phyloP scores from a whole-genome alignment of 2,329 filamentous ascomycete species.

The Keithomyces neogunnii region DNA sequence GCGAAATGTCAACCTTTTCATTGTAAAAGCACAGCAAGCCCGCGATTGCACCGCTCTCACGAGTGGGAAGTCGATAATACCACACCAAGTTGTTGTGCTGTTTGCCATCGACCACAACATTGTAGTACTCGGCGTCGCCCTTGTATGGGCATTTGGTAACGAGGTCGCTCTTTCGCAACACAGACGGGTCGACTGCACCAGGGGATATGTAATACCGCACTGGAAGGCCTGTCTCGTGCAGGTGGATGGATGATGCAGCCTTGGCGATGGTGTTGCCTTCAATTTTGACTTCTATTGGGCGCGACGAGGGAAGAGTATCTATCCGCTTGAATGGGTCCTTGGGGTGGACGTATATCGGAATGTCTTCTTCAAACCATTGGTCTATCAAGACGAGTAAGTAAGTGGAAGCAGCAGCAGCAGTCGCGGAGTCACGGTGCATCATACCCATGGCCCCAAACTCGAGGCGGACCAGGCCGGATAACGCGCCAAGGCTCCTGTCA shows the following conservation, averaged over 20 bases:
- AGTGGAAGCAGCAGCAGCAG: no score
- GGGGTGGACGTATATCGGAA: constrained; percentile 51
- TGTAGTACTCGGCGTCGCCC: constrained; percentile 54
- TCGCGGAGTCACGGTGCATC: not conserved
- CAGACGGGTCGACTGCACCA: constrained; percentile 35
- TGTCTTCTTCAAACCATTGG: constrained; percentile 46
- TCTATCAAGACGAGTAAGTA: constrained; percentile 14
- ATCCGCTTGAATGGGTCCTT: constrained; percentile 61
- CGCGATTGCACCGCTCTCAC: constrained; percentile 46
- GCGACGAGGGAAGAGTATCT: constrained; percentile 48
- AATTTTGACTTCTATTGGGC: constrained; percentile 41
- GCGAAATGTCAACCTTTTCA: constrained; percentile 55
- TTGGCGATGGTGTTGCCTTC: constrained; percentile 39
- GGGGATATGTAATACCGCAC: constrained; percentile 51
- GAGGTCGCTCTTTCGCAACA: constrained; percentile 41
- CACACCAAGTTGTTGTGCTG: constrained; percentile 46
- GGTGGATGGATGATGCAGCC: constrained; percentile 37
- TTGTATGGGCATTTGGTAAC: constrained; percentile 59
- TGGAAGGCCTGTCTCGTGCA: constrained; percentile 53
- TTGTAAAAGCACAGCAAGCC: constrained; percentile 58
- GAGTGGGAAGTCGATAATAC: constrained; percentile 51
- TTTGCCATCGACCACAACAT: constrained; percentile 38
- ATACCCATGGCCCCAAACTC: constrained; percentile 27
- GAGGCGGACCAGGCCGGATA: constrained; percentile 24
- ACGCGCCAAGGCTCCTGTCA: constrained; percentile 24